Evolutionary conservation across 2,329 filamentous ascomycete species (phyloP).

Genomic region (Colletotrichum coccodes): DNA sequence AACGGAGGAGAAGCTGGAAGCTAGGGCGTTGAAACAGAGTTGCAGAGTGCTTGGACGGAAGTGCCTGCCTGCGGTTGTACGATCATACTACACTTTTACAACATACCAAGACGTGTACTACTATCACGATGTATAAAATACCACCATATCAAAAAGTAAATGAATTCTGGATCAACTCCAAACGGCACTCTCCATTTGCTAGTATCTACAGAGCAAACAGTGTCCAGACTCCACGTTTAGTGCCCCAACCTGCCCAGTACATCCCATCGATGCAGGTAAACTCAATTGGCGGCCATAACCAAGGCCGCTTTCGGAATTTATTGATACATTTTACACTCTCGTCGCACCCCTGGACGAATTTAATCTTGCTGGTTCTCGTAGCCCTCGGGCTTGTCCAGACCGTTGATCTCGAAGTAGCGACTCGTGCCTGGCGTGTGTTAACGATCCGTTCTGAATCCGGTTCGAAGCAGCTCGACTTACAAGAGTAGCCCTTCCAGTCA

Average conservation of each 20-base stretch:
- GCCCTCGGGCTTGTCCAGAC: conserved; percentile 83
- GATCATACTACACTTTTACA: neutral
- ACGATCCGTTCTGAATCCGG: neutral
- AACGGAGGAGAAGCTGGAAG: neutral
- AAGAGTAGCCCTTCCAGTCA: conserved; percentile 99
- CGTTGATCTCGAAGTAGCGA: conserved; percentile 86
- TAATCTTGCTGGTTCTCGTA: conserved; percentile 78
- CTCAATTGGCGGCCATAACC: conserved; percentile 23
- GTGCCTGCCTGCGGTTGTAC: neutral
- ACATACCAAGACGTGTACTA: conserved; percentile 8
- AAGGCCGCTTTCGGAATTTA: conserved; percentile 20
- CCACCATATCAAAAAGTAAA: neutral
- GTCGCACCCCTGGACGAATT: conserved; percentile 11
- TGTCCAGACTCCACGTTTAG: conserved; percentile 31
- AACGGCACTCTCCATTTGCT: conserved; percentile 12
- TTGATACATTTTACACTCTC: conserved; percentile 29
- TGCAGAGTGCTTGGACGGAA: no score
- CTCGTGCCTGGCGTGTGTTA: conserved; percentile 72
- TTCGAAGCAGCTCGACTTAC: conserved; percentile 63
- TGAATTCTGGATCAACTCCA: conserved; percentile 11
- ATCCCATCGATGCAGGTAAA: conserved; percentile 23
- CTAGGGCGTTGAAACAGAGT: neutral
- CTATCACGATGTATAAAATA: conserved; percentile 23
- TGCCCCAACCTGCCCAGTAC: conserved; percentile 23
- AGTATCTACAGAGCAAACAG: conserved; percentile 29